These are phyloP conservation scores for Trypanosoma cruzi DNA, from an alignment of 208 protist species.

Conservation along the genomic window DNA sequence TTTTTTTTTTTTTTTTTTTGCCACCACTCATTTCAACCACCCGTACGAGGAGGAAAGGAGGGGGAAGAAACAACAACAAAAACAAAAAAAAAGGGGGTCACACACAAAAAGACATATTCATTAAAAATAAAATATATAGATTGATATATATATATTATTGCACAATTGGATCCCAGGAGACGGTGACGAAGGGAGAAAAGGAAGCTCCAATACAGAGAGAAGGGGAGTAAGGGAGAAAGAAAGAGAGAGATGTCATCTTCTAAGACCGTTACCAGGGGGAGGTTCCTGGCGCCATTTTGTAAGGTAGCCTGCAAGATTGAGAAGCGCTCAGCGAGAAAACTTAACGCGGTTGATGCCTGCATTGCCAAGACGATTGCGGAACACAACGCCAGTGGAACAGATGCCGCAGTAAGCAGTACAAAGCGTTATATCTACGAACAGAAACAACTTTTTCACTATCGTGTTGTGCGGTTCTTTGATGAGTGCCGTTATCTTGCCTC, in stretches of 20 bases:
- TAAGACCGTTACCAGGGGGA: conserved; percentile 17
- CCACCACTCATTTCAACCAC: no score
- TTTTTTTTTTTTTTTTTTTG: no score
- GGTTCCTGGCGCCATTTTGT: conserved; percentile 53
- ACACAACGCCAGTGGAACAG: conserved; percentile 59
- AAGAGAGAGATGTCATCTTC: conserved; percentile 28
- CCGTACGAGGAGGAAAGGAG: no score
- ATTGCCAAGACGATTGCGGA: conserved; percentile 48
- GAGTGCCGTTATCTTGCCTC: conserved; percentile 68
- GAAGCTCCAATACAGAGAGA: background rate
- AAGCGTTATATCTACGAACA: conserved; percentile 68
- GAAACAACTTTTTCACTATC: conserved; percentile 78
- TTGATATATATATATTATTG: no score
- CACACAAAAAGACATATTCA: no score
- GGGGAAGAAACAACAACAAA: no score
- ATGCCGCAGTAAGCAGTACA: conserved; percentile 67
- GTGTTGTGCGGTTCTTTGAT: conserved; percentile 77
- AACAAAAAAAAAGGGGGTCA: no score
- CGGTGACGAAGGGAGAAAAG: background rate
- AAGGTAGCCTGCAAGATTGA: conserved; percentile 70
- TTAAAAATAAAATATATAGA: no score
- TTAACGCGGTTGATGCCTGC: conserved; percentile 36
- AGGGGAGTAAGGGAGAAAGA: conserved; percentile 42
- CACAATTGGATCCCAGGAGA: background rate
- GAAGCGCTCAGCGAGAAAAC: conserved; percentile 50